A percentile compares a stretch with the other conserved stretches of the same genome.
These are phyloP conservation scores for Rubroboletus satanas DNA, from an alignment of 768 basidiomycete species.

Conservation along the genomic window DNA sequence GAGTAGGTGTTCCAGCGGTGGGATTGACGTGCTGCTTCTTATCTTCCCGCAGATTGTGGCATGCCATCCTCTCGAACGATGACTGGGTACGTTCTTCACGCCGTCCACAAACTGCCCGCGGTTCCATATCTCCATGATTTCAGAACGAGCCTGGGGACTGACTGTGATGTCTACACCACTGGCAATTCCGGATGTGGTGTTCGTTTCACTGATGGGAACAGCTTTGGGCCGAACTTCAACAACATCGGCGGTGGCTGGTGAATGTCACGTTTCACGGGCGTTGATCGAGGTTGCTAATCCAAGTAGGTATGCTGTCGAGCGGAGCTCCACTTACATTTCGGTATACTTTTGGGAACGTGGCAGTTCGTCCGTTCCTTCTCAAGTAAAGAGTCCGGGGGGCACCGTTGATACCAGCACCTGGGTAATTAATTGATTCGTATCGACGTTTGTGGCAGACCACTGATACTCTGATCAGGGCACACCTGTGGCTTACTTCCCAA, in stretches of 20 bases:
- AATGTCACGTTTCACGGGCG: neutral
- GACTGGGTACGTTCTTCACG: slow-evolving; percentile 28
- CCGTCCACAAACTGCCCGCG: neutral
- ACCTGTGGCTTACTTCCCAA: slow-evolving; percentile 16
- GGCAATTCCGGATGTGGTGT: slow-evolving; percentile 35
- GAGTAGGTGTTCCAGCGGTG: slow-evolving; percentile 6
- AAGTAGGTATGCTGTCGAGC: slow-evolving; percentile 35
- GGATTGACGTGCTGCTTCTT: neutral
- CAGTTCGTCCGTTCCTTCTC: slow-evolving; percentile 33
- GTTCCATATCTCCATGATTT: neutral
- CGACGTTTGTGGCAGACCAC: too few species aligned
- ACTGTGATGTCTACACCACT: slow-evolving; percentile 27
- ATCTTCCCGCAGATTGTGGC: slow-evolving; percentile 22
- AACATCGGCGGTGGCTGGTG: slow-evolving; percentile 37
- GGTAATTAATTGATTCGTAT: slow-evolving; percentile 14
- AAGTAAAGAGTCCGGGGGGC: slow-evolving; percentile 25
- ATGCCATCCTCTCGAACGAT: slow-evolving; percentile 28
- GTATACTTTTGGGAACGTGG: slow-evolving; percentile 41
- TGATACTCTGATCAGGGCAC: slow-evolving; percentile 6
- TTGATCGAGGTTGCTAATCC: neutral
- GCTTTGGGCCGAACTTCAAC: slow-evolving; percentile 37
- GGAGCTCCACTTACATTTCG: slow-evolving; percentile 29
- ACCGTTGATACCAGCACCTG: slow-evolving; percentile 23
- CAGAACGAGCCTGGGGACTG: slow-evolving; percentile 12
- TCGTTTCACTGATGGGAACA: slow-evolving; percentile 19